Base-by-base conservation (phyloP, 768 basidiomycete species). In the Tremella yokohamensis region DNA sequence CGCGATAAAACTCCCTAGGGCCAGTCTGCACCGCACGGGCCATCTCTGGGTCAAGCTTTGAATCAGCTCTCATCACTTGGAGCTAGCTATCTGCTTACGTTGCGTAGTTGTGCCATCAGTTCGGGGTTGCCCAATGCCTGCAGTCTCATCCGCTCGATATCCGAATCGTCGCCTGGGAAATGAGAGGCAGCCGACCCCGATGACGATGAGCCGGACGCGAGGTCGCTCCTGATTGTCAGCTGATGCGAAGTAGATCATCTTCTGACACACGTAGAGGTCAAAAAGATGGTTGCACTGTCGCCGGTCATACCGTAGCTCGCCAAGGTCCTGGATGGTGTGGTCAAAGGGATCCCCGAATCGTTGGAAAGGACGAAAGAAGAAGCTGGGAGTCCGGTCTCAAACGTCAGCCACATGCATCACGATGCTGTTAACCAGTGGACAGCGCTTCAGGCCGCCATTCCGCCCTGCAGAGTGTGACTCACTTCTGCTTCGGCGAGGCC, bases 401-500 rank as follows among this genome's bases (percentile, higher is more conserved):
- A 15, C 34, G 38, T 62, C 49, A 60, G 56, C 45, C 45, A 37
- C 52, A 8, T 56, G 8, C 25, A 4, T 50, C 26, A 16, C 16
- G 22, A 40, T 40, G n/a, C 1, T 24, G 19, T 18, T 19, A 20
- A 11, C 29, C 29, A 34, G 4, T 11, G 29, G 6, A 6, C 6
- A 34, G 29, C 29, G 11, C 29, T 34, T 34, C 29, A 11, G 11
- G 6, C 4, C 6, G 6, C 29, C 29, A 34, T 34, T 4, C 29
- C 11, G n/a, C n/a, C 13, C n/a, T 24, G 37, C 19, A 11, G 40
- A 20, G 39, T 8, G 3, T 42, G n/a, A 73, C 85, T 75, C 74
- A 91, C 94, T 84, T 97, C 93, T 0, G 87, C 93, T 77, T 96
- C 91, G n/a, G 96, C 81, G 54, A 97, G 80, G 12, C 90, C 94